Conservation (phyloP, 2,329 filamentous ascomycete species). For the Trichoderma pleuroti region DNA sequence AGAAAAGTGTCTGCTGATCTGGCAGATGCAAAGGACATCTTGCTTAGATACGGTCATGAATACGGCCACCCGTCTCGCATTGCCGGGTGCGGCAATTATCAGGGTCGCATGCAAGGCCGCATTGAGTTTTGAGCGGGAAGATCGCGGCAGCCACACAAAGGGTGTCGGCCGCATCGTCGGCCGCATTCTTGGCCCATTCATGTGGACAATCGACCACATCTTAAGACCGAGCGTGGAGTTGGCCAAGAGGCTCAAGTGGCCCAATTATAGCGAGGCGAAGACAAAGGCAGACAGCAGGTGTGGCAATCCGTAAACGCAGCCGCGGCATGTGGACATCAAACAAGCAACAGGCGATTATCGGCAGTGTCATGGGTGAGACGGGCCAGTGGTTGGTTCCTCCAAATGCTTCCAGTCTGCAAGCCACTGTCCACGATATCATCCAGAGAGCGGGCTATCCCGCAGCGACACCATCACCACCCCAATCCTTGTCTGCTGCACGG, state of each 20-base stretch:
- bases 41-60: neutral
- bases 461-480: neutral
- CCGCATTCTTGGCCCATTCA: neutral
- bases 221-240: neutral
- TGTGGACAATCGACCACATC: neutral
- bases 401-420: constrained; percentile 6
- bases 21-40: neutral
- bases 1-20: neutral
- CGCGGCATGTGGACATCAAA: neutral
- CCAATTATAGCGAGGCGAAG: neutral
- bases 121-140: constrained; percentile 20
- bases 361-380: neutral
- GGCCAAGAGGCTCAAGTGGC: neutral
- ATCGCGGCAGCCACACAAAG: constrained; percentile 10
- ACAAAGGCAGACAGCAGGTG: neutral
- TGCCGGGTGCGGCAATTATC: constrained; percentile 15
- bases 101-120: constrained; percentile 20
- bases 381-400: neutral
- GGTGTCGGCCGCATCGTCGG: neutral
- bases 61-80: neutral
- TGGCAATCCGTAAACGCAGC: constrained; percentile 2
- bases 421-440: neutral
- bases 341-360: neutral
- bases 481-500: neutral
- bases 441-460: neutral